phyloP scores from a whole-genome alignment of 371 early-diverging fungal genomes.

The Gilbertella persicaria region DNA sequence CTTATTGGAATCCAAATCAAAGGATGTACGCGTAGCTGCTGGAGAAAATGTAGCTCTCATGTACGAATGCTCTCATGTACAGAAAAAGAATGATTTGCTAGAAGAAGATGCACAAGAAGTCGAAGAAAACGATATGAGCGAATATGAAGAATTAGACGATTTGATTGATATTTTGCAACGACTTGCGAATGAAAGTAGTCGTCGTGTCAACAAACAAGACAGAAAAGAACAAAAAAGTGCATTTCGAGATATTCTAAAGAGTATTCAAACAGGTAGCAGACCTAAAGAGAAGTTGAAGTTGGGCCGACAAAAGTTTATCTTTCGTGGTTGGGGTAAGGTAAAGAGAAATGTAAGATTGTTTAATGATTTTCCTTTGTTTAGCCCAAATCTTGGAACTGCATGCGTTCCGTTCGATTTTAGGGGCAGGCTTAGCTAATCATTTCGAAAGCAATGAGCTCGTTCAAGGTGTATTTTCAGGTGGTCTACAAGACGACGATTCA shows the following conservation, averaged over 20 bases:
- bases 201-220: slow-evolving; percentile 63
- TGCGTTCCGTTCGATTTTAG: slow-evolving; percentile 36
- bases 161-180: slow-evolving; percentile 50
- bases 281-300: slow-evolving; percentile 52
- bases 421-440: slow-evolving; percentile 43
- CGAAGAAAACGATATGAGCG: slow-evolving; percentile 38
- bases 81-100: slow-evolving; percentile 4
- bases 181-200: slow-evolving; percentile 57
- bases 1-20: slow-evolving; percentile 55
- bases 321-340: slow-evolving; percentile 47
- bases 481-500: slow-evolving; percentile 1
- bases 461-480: background rate
- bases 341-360: background rate
- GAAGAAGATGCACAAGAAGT: slow-evolving; percentile 35
- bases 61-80: slow-evolving; percentile 45
- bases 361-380: too few relatives aligned
- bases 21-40: slow-evolving; percentile 67
- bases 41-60: slow-evolving; percentile 76
- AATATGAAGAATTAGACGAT: slow-evolving; percentile 53
- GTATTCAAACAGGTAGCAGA: slow-evolving; percentile 49
- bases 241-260: slow-evolving; percentile 64
- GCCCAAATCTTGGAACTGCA: slow-evolving; percentile 44
- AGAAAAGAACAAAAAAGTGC: slow-evolving; percentile 61
- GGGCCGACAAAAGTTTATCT: slow-evolving; percentile 27
- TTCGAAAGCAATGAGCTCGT: slow-evolving; percentile 24